Evolutionary conservation across 2,329 filamentous ascomycete genomes (phyloP).

Genomic region (Ustulina deusta): DNA sequence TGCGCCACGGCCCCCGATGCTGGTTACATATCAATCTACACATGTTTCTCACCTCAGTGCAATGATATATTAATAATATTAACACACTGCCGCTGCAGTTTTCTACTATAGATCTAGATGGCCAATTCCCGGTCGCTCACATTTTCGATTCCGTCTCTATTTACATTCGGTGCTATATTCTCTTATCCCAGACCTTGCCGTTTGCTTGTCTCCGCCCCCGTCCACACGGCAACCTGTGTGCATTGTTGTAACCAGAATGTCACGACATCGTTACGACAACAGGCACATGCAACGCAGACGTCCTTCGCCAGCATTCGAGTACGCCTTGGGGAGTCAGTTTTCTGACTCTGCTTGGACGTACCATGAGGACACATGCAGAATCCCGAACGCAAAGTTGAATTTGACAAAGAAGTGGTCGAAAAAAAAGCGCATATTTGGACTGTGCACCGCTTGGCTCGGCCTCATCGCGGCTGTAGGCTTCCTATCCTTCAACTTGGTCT

Average conservation of each 20-base stretch:
- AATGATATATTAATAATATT: neutral
- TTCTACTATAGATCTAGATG: neutral
- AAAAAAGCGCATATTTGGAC: neutral
- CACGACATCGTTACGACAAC: neutral
- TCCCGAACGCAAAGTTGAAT: neutral
- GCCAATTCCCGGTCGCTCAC: neutral
- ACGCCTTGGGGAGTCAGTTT: neutral
- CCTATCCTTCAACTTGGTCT: constrained; percentile 1
- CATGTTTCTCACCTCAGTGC: neutral
- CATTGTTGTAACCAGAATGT: neutral
- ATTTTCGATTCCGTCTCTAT: constrained; percentile 2
- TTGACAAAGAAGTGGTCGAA: neutral
- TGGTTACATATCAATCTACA: neutral
- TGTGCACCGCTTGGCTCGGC: neutral
- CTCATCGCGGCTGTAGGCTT: constrained; percentile 1
- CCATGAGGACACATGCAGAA: constrained; percentile 1
- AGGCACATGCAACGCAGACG: neutral
- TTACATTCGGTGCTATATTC: neutral
- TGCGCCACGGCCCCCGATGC: neutral
- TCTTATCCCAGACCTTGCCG: neutral
- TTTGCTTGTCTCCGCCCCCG: neutral
- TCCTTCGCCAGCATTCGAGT: neutral
- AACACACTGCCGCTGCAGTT: neutral
- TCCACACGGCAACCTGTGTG: neutral
- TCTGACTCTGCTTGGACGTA: neutral